phyloP scores from a whole-genome alignment of 345 rosid species.

The Dimocarpus longan region DNA sequence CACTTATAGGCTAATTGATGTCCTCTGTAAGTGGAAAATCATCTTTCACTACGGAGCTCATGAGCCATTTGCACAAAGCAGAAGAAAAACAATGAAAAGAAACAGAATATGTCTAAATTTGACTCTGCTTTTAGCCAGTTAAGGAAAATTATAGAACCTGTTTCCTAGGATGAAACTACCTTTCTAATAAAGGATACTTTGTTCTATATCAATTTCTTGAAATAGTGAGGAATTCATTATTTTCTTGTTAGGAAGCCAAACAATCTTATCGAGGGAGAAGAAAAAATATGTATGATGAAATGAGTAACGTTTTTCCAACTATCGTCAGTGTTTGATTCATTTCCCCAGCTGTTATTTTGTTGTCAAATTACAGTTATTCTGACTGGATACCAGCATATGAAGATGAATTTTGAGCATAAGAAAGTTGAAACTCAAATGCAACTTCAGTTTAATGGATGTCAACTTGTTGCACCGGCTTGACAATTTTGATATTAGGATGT shows the following conservation, averaged over 20 bases:
- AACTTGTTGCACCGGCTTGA: neutral
- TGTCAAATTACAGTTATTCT: neutral
- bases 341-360: neutral
- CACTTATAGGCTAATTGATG: too few relatives aligned
- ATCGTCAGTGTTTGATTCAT: neutral
- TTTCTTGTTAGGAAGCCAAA: neutral
- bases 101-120: constrained; percentile 1
- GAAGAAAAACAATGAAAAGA: neutral
- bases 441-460: neutral
- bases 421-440: neutral
- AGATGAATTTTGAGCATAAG: neutral
- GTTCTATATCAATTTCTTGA: neutral
- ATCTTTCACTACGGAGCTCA: too few relatives aligned
- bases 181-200: neutral
- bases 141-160: neutral
- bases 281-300: neutral
- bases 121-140: neutral
- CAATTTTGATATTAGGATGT: constrained; percentile 1
- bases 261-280: neutral
- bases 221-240: neutral
- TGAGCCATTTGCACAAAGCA: neutral
- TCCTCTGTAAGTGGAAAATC: too few relatives aligned
- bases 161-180: neutral
- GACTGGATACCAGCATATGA: neutral
- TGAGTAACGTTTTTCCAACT: neutral